Base-by-base conservation (phyloP, 2,329 filamentous ascomycete species). In the Stemphylium vesicarium region DNA sequence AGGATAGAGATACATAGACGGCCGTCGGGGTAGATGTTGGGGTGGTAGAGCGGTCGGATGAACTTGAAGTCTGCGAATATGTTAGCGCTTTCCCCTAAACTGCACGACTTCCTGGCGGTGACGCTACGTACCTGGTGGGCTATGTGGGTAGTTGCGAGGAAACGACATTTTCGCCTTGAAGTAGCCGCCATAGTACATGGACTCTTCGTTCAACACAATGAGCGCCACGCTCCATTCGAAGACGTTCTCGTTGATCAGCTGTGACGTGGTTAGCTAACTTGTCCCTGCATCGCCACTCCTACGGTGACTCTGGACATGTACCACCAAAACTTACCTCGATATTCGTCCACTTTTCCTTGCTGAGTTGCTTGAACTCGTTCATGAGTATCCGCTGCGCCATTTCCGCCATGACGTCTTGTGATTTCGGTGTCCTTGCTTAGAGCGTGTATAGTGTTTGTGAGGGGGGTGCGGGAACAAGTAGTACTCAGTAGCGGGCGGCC, bases 1-100 rank as follows among this genome's bases (percentile, higher is more conserved):
- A 99, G 86, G 69, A 99, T 99, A 40, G 93, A 97, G 74, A 99
- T 98, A 81, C 95, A 98, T 39, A 98, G 84, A 64, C 88, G 88
- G 67, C 94, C 94, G 74, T 97, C 91, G 5, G 86, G 79, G 79
- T 98, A 98, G 70, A 99, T 88, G 75, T 99, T 99, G 3, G 94
- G 94, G 75, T 99, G 94, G 78, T 87, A 92, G 59, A 98, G 88
- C 13, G 90, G 87, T 31, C 83, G 84, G 15, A 86, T 75, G 78
- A 99, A 98, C 61, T 88, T 88, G 81, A 99, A 98, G 51, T 88
- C 89, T 82, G 62, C 9, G 2, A 26, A 7, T 10, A 10, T 24
- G 40, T 67, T 52, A 67, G 58, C 48, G 22, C 35, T 12, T 37
- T 37, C 13, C 31, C 10, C 24, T 31, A 36, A 22, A 38, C 40